Percentiles rank a stretch among this genome's conserved stretches.
phyloP scores from a whole-genome alignment of 768 basidiomycete genomes.

The Rhizopogon vulgaris region DNA sequence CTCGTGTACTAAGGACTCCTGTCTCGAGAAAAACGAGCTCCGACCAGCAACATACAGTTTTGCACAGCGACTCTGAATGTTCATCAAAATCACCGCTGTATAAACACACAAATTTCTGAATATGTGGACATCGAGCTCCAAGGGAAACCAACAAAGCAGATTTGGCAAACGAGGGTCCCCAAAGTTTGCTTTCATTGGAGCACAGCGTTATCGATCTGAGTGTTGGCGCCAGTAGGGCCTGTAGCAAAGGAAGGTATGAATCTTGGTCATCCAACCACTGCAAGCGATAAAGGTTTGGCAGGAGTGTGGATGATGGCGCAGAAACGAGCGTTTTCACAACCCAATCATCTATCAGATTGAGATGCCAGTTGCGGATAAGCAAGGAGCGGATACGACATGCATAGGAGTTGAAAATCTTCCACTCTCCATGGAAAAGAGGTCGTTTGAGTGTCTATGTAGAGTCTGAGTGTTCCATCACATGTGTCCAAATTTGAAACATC shows the following conservation, averaged over 20 bases:
- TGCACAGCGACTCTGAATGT: neutral
- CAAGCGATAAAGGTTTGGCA: neutral
- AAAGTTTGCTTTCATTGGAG: neutral
- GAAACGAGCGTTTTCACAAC: neutral
- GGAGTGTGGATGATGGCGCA: neutral
- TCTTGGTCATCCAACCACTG: neutral
- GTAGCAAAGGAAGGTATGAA: neutral
- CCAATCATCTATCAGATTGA: neutral
- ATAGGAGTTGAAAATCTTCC: neutral
- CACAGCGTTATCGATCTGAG: neutral
- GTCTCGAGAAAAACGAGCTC: neutral
- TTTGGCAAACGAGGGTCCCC: neutral
- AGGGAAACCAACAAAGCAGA: neutral
- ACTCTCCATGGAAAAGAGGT: neutral
- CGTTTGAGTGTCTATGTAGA: neutral
- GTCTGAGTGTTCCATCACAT: neutral
- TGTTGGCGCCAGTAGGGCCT: neutral
- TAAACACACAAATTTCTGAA: neutral
- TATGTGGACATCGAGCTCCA: neutral
- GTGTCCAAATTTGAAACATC: no score
- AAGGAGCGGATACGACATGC: neutral
- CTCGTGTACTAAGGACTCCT: neutral
- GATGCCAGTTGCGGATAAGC: rapidly evolving
- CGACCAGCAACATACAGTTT: neutral
- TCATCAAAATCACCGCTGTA: neutral